Evolutionary conservation across 768 basidiomycete genomes (phyloP).

Genomic region (Suillus bovinus): DNA sequence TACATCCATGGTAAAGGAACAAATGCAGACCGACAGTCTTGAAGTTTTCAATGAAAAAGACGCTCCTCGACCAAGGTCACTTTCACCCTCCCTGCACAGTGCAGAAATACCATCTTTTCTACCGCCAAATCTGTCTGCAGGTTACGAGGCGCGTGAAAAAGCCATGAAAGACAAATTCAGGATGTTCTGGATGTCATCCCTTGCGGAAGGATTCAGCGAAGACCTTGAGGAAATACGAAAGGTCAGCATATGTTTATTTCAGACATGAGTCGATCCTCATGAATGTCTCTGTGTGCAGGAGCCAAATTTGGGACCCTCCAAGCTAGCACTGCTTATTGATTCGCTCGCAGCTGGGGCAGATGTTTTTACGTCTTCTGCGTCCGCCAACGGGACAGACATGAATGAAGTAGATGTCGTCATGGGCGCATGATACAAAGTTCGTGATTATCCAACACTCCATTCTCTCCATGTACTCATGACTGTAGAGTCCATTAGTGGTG

Average conservation of each 20-base stretch:
- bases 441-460: background rate
- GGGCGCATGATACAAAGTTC: conserved; percentile 26
- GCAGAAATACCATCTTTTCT: conserved; percentile 58
- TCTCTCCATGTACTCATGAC: background rate
- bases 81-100: conserved; percentile 20
- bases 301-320: conserved; percentile 65
- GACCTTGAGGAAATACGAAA: conserved; percentile 85
- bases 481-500: background rate
- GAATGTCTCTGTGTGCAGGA: conserved; percentile 43
- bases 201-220: conserved; percentile 80
- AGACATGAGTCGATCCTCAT: conserved; percentile 26
- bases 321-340: conserved; percentile 76
- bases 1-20: conserved; percentile 1
- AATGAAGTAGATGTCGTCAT: conserved; percentile 82
- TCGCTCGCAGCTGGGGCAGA: conserved; percentile 80
- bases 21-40: conserved; percentile 1
- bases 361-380: conserved; percentile 54
- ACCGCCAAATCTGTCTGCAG: conserved; percentile 30
- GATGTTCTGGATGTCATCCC: conserved; percentile 85
- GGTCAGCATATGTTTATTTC: conserved; percentile 39
- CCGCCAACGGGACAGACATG: conserved; percentile 30
- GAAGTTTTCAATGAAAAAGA: conserved; percentile 1
- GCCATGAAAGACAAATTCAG: conserved; percentile 66
- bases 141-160: conserved; percentile 46
- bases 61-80: conserved; percentile 21